Conservation (phyloP, 108 stramenopile species). For the Nitzschia sp. region DNA sequence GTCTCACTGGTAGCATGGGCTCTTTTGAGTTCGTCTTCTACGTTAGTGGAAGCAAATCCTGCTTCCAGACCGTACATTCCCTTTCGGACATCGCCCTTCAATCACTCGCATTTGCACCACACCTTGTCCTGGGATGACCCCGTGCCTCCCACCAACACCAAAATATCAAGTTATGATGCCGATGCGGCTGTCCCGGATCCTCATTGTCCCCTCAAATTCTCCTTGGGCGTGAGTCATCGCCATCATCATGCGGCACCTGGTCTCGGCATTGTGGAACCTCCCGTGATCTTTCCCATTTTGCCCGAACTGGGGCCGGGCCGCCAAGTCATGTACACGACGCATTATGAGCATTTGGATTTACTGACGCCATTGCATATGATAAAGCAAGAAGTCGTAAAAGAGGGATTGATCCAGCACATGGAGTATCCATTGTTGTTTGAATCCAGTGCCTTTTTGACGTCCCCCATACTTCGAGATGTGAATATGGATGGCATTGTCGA, state of each 20-base stretch:
- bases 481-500: slow-evolving; percentile 76
- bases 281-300: slow-evolving; percentile 72
- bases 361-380: slow-evolving; percentile 48
- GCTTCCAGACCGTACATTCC: slow-evolving; percentile 75
- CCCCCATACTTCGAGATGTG: slow-evolving; percentile 71
- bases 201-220: slow-evolving; percentile 71
- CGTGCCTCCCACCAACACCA: neutral
- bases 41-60: slow-evolving; percentile 46
- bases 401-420: slow-evolving; percentile 65
- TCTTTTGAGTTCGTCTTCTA: neutral
- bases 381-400: slow-evolving; percentile 35
- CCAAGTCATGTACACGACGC: slow-evolving; percentile 71
- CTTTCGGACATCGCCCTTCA: slow-evolving; percentile 73
- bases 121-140: slow-evolving; percentile 6
- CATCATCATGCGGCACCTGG: slow-evolving; percentile 7
- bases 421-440: slow-evolving; percentile 82
- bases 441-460: slow-evolving; percentile 65
- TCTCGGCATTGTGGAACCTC: slow-evolving; percentile 47
- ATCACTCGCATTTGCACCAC: slow-evolving; percentile 40
- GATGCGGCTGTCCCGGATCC: neutral
- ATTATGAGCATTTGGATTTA: slow-evolving; percentile 81
- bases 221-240: slow-evolving; percentile 60
- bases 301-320: slow-evolving; percentile 74
- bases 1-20: neutral
- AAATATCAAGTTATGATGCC: slow-evolving; percentile 2